Percentiles rank a stretch among this genome's conserved stretches.
Evolutionary conservation across 306 rosid genomes (phyloP).

Genomic region (Ochetophila trinervis): DNA sequence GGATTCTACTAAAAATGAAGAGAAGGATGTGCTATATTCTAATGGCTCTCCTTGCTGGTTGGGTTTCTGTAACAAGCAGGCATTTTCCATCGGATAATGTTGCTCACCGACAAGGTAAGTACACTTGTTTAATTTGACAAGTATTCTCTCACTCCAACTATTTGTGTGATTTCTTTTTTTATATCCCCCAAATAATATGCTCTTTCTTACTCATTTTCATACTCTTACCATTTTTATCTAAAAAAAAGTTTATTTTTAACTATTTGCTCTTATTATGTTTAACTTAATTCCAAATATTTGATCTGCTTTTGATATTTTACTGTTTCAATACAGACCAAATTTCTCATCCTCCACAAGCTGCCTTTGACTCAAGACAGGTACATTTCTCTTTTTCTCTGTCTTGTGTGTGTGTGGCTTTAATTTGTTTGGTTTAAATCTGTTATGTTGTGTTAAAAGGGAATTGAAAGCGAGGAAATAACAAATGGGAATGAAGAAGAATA

Average conservation of each 20-base stretch:
- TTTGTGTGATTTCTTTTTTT: background rate
- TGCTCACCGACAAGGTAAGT: constrained; percentile 19
- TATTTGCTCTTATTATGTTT: background rate
- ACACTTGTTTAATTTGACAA: background rate
- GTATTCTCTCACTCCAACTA: background rate
- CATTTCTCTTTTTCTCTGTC: background rate
- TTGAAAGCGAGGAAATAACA: constrained; percentile 9
- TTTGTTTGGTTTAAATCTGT: background rate
- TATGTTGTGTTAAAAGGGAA: constrained; percentile 6
- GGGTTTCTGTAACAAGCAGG: constrained; percentile 26
- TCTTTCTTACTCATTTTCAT: too few species aligned
- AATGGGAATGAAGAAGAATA: constrained; percentile 12
- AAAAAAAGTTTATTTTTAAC: background rate
- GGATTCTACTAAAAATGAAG: constrained; percentile 18
- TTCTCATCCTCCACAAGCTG: background rate
- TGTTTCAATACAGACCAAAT: constrained; percentile 14
- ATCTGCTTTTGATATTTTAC: too few species aligned
- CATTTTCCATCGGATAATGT: constrained; percentile 4
- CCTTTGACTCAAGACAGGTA: constrained; percentile 23
- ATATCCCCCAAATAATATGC: too few species aligned
- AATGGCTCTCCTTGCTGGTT: constrained; percentile 10
- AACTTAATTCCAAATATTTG: too few species aligned
- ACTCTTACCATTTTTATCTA: background rate
- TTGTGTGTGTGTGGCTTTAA: background rate
- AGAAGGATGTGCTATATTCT: constrained; percentile 3